These are phyloP conservation scores for Mucor mucedo DNA, from an alignment of 371 early-diverging fungal genomes.

Conservation along the genomic window DNA sequence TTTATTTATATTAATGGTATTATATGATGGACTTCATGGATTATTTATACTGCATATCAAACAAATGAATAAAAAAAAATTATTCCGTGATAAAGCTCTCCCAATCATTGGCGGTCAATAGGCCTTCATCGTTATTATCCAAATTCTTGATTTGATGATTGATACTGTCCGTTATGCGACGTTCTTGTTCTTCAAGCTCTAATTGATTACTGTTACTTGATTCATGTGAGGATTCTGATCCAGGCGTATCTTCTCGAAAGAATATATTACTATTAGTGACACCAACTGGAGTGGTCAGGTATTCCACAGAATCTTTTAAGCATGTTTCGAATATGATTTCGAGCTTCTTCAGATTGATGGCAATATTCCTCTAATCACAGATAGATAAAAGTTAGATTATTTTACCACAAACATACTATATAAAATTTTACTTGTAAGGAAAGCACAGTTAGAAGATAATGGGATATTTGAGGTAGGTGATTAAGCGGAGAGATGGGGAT, in stretches of 20 bases:
- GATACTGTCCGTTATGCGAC: slow-evolving; percentile 18
- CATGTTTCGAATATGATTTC: slow-evolving; percentile 19
- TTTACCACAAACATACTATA: slow-evolving; percentile 21
- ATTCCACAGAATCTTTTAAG: slow-evolving; percentile 25
- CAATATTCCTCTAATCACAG: slow-evolving; percentile 22
- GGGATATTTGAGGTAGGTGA: slow-evolving; percentile 20
- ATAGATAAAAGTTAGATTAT: slow-evolving; percentile 20
- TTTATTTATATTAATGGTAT: slow-evolving; percentile 1
- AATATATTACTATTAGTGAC: slow-evolving; percentile 16
- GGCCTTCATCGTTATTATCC: slow-evolving; percentile 14
- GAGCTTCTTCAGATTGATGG: slow-evolving; percentile 18
- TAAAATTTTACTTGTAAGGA: slow-evolving; percentile 21
- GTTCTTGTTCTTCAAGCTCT: slow-evolving; percentile 21
- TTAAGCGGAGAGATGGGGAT: slow-evolving; percentile 13
- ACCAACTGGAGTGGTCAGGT: slow-evolving; percentile 22
- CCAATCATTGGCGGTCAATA: slow-evolving; percentile 21
- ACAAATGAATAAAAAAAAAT: slow-evolving; percentile 25
- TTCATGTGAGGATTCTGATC: slow-evolving; percentile 24
- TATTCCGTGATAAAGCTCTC: slow-evolving; percentile 21
- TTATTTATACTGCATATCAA: slow-evolving; percentile 4
- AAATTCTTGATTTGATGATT: slow-evolving; percentile 21
- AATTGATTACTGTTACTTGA: slow-evolving; percentile 22
- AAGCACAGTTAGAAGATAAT: slow-evolving; percentile 19
- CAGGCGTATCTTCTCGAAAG: slow-evolving; percentile 24
- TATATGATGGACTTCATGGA: neutral